Evolutionary conservation across 2,329 filamentous ascomycete species (phyloP).

Genomic region (Fusarium odoratissimum): DNA sequence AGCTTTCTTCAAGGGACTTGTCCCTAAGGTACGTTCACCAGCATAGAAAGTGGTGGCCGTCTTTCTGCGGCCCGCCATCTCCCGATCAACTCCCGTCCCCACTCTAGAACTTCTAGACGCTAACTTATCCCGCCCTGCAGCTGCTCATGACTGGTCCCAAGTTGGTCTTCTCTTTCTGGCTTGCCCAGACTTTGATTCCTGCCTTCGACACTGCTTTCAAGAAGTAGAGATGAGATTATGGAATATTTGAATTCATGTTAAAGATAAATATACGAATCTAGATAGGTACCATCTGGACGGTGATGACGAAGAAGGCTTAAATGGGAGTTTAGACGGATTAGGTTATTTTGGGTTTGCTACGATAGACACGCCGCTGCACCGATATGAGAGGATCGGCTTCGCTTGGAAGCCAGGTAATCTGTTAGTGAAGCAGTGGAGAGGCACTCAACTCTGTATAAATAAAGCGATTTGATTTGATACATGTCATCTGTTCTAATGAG

Average conservation of each 20-base stretch:
- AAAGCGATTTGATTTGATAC: slow-evolving; percentile 47
- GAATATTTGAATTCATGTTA: slow-evolving; percentile 21
- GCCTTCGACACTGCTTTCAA: slow-evolving; percentile 74
- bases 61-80: slow-evolving; percentile 1
- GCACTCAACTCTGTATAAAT: slow-evolving; percentile 48
- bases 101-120: slow-evolving; percentile 16
- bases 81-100: slow-evolving; percentile 18
- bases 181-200: slow-evolving; percentile 97
- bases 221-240: slow-evolving; percentile 30
- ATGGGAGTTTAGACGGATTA: slow-evolving; percentile 39
- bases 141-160: slow-evolving; percentile 99
- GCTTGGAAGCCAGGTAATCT: background rate
- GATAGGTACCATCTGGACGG: slow-evolving; percentile 27
- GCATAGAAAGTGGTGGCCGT: background rate
- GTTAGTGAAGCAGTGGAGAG: slow-evolving; percentile 26
- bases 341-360: slow-evolving; percentile 37
- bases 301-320: slow-evolving; percentile 6
- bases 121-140: slow-evolving; percentile 53
- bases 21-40: slow-evolving; percentile 76
- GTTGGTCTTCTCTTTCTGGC: slow-evolving; percentile 99
- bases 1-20: slow-evolving; percentile 97
- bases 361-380: slow-evolving; percentile 37
- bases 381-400: slow-evolving; percentile 32
- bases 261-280: slow-evolving; percentile 32
- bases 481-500: slow-evolving; percentile 8